phyloP scores from a whole-genome alignment of 2,329 filamentous ascomycete species.

The Pseudogymnoascus sp. region DNA sequence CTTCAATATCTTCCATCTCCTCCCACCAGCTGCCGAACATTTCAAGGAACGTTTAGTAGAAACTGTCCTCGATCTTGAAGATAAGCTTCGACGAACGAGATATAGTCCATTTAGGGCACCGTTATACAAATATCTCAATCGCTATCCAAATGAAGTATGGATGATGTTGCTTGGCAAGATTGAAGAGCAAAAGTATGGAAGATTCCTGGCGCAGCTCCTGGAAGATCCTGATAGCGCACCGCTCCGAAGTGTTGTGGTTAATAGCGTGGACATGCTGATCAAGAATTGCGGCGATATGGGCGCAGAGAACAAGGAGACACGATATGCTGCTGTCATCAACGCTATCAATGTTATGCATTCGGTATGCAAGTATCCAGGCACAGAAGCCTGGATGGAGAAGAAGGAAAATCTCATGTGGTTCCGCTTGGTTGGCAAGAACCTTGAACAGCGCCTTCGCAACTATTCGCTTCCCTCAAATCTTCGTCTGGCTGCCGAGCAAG shows the following conservation, averaged over 20 bases:
- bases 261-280: conserved; percentile 66
- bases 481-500: conserved; percentile 80
- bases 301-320: conserved; percentile 60
- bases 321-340: conserved; percentile 67
- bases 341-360: conserved; percentile 79
- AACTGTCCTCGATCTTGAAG: conserved; percentile 81
- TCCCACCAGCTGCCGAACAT: conserved; percentile 79
- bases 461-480: conserved; percentile 65
- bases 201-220: conserved; percentile 84
- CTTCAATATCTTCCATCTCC: conserved; percentile 93
- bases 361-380: conserved; percentile 57
- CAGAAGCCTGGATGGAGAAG: conserved; percentile 64
- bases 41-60: conserved; percentile 90
- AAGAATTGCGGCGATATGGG: conserved; percentile 57
- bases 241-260: conserved; percentile 66
- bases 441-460: conserved; percentile 65
- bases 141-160: conserved; percentile 86
- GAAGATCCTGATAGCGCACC: conserved; percentile 65
- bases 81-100: conserved; percentile 74
- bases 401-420: conserved; percentile 54
- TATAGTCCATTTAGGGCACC: conserved; percentile 87
- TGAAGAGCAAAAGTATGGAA: conserved; percentile 78
- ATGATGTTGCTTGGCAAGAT: conserved; percentile 69
- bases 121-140: conserved; percentile 86
- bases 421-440: conserved; percentile 62